A percentile compares a stretch with the other conserved stretches of the same genome.
Conservation (phyloP, 805 yeast species). For the Ascoidea rubescens region DNA sequence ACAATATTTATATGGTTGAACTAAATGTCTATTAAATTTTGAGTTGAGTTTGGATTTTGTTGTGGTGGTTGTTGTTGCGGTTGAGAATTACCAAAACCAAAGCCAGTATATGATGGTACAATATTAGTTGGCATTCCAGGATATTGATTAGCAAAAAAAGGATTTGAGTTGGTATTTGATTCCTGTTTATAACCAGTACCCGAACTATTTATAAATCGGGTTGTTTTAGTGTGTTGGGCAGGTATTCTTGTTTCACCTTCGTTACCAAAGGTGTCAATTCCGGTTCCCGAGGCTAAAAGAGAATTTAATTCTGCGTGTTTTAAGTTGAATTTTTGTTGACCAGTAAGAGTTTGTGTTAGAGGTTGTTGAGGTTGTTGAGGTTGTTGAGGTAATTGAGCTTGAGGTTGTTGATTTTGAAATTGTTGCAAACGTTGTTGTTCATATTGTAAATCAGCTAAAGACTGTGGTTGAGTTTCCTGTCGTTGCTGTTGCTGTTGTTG, state of each 20-base stretch:
- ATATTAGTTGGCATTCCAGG: conserved; percentile 58
- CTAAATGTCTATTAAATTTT: not conserved
- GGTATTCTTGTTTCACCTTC: conserved; percentile 77
- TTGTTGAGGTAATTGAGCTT: conserved; percentile 17
- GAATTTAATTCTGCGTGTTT: conserved; percentile 62
- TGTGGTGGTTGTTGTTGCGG: conserved; percentile 14
- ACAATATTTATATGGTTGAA: too few relatives aligned
- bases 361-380: conserved; percentile 24
- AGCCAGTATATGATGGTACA: conserved; percentile 81
- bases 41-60: conserved; percentile 5
- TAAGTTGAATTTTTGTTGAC: conserved; percentile 40
- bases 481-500: conserved; percentile 15
- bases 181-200: conserved; percentile 69
- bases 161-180: conserved; percentile 22
- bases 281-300: conserved; percentile 75
- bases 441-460: conserved; percentile 9
- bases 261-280: conserved; percentile 87
- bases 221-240: conserved; percentile 79
- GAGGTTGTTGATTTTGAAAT: conserved; percentile 12
- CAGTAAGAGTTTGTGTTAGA: conserved; percentile 33
- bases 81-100: conserved; percentile 77
- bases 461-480: conserved; percentile 13
- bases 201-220: conserved; percentile 70
- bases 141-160: conserved; percentile 47
- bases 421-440: conserved; percentile 8